These are phyloP conservation scores for Kodamaea hsintzibuensis DNA, from an alignment of 805 yeast genomes.

Conservation along the genomic window DNA sequence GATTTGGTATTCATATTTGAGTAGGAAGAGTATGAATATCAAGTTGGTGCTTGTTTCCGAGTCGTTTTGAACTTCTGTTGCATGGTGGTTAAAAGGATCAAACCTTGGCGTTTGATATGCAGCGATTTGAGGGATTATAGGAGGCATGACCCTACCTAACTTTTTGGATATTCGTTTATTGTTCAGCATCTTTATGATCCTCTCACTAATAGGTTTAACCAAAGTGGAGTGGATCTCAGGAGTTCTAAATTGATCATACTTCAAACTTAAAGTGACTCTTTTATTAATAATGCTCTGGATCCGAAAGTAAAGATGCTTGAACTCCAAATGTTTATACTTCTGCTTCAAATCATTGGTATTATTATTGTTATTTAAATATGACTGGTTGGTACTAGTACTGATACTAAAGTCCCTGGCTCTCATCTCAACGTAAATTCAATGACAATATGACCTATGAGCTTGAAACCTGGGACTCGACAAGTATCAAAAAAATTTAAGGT, in stretches of 20 bases:
- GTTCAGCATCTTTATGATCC: conserved; percentile 40
- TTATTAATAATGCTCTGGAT: conserved; percentile 45
- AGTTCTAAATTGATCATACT: conserved; percentile 50
- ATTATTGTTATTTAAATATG: background rate
- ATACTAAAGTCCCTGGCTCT: conserved; percentile 9
- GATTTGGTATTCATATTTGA: conserved; percentile 39
- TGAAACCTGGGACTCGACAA: background rate
- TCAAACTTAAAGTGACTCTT: conserved; percentile 45
- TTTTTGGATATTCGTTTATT: conserved; percentile 33
- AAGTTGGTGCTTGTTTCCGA: conserved; percentile 19
- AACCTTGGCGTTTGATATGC: conserved; percentile 20
- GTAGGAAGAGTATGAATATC: conserved; percentile 33
- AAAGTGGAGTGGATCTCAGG: conserved; percentile 51
- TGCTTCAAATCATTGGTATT: conserved; percentile 9
- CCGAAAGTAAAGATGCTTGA: conserved; percentile 38
- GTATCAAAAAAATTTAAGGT: background rate
- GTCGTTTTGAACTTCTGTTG: conserved; percentile 2
- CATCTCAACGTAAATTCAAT: conserved; percentile 5
- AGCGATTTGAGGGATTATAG: conserved; percentile 24
- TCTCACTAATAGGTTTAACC: conserved; percentile 47
- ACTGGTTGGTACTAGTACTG: conserved; percentile 4
- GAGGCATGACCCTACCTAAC: conserved; percentile 30
- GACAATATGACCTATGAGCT: background rate
- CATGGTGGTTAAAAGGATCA: conserved; percentile 16
- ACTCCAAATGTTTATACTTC: conserved; percentile 32